Evolutionary conservation across 2,329 filamentous ascomycete genomes (phyloP).

Genomic region (Colletotrichum coccodes): DNA sequence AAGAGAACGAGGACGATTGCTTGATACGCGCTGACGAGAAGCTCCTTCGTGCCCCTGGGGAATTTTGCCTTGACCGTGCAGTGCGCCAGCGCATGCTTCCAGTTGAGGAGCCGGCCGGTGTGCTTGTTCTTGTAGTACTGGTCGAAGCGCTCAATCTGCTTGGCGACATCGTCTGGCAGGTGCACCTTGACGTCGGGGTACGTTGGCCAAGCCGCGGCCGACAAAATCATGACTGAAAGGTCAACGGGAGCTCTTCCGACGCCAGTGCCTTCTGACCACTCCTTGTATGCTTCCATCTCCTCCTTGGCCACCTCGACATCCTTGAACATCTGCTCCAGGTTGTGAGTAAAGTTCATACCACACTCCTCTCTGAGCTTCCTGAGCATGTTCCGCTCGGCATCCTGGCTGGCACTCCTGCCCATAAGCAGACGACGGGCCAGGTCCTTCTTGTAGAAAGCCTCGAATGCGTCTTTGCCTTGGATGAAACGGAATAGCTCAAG

Average conservation of each 20-base stretch:
- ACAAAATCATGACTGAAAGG: conserved; percentile 89
- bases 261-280: conserved; percentile 51
- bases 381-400: conserved; percentile 96
- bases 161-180: conserved; percentile 79
- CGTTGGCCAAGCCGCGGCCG: conserved; percentile 89
- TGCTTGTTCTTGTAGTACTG: conserved; percentile 90
- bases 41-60: conserved; percentile 82
- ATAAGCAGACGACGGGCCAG: conserved; percentile 89
- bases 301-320: conserved; percentile 94
- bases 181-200: conserved; percentile 81
- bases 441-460: conserved; percentile 99
- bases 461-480: conserved; percentile 96
- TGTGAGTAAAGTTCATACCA: conserved; percentile 93
- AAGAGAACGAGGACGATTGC: conserved; percentile 91
- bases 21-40: conserved; percentile 92
- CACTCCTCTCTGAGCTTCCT: conserved; percentile 92
- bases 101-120: conserved; percentile 84
- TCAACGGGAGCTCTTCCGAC: conserved; percentile 66
- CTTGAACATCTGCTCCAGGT: conserved; percentile 99
- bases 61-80: conserved; percentile 87
- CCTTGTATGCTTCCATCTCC: conserved; percentile 90
- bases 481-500: conserved; percentile 97
- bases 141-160: conserved; percentile 85
- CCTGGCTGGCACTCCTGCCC: conserved; percentile 91
- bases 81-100: conserved; percentile 94